Evolutionary conservation across 1,284 basidiomycete species (phyloP), one percentile per base, ranked within the genome.

Genomic region (Ustilago tritici): DNA sequence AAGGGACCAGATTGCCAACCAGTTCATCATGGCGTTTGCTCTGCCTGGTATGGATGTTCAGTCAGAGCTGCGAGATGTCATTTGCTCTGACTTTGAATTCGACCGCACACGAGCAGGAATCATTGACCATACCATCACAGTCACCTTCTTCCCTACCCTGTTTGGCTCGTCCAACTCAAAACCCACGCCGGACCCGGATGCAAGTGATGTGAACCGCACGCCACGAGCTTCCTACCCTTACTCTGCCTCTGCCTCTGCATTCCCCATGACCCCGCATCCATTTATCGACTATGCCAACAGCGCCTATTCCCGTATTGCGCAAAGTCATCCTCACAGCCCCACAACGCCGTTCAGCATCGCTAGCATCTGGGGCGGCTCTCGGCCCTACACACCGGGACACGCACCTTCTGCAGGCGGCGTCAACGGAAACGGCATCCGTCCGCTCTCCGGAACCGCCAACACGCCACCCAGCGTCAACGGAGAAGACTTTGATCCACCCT

Each of bases 101-200:
- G 82, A 86, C 50, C 84, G 85, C 19, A 85, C 84, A 4, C 74
- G 85, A 7, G 84, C 85, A 14, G 85, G 85, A n/a, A 85, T 86
- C 73, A 85, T 86, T 55, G 84, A 86, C 67, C 85, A 86, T 41
- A 85, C 85, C 31, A 66, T 86, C 62, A 83, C 78, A 36, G 81
- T 86, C 65, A 81, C 81, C 4, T 66, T 86, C 43, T 65, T 86
- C 28, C 85, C 85, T 8, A 68, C 77, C 5, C 64, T 86, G 2
- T 84, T 85, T 47, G 81, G 84, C 34, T 70, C 73, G 0, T 53
- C 59, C 5, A 9, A 61, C 1, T 28, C 69, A 19, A 70, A 67
- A 34, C 67, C 73, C 1, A 31, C 65, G 0, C 47, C 54, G 5
- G 62, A 78, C 19, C 56, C 67, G 7, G 41, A 34, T 15, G 69